phyloP scores from a whole-genome alignment of 2,329 filamentous ascomycete genomes.

The Trichoderma afroharzianum region DNA sequence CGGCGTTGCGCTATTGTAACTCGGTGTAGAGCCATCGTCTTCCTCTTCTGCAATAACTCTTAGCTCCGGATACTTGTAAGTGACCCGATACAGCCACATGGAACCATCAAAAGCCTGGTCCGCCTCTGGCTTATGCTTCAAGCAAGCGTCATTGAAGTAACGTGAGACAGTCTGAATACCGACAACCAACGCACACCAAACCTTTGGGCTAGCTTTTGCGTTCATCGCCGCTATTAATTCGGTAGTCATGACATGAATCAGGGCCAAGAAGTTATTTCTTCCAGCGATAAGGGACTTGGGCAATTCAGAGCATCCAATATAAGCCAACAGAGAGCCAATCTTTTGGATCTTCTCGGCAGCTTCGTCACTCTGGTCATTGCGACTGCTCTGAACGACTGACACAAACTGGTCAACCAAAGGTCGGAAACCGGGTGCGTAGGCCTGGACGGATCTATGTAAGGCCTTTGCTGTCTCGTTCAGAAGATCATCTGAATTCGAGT shows the following conservation, averaged over 20 bases:
- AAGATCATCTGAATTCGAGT: constrained; percentile 32
- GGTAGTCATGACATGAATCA: constrained; percentile 34
- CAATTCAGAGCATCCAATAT: constrained; percentile 46
- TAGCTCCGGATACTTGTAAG: constrained; percentile 30
- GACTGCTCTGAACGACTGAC: constrained; percentile 26
- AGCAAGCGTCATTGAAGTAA: constrained; percentile 42
- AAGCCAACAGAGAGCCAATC: constrained; percentile 44
- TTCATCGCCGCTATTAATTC: constrained; percentile 38
- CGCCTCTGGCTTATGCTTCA: constrained; percentile 24
- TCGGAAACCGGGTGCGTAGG: constrained; percentile 35
- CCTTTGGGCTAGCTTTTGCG: constrained; percentile 28
- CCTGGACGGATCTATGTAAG: constrained; percentile 37
- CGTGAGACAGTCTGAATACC: constrained; percentile 35
- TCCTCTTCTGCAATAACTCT: constrained; percentile 18
- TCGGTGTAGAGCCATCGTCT: background rate
- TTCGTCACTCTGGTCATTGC: constrained; percentile 21
- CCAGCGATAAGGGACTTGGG: constrained; percentile 26
- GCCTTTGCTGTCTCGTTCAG: constrained; percentile 41
- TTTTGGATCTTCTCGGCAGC: constrained; percentile 30
- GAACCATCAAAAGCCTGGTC: constrained; percentile 20
- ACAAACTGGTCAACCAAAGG: constrained; percentile 31
- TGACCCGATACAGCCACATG: constrained; percentile 27
- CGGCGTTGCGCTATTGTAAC: background rate
- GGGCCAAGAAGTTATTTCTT: constrained; percentile 40
- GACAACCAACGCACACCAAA: constrained; percentile 38